Base-by-base conservation (phyloP, 768 basidiomycete species). In the Clitopilus passeckerianus region DNA sequence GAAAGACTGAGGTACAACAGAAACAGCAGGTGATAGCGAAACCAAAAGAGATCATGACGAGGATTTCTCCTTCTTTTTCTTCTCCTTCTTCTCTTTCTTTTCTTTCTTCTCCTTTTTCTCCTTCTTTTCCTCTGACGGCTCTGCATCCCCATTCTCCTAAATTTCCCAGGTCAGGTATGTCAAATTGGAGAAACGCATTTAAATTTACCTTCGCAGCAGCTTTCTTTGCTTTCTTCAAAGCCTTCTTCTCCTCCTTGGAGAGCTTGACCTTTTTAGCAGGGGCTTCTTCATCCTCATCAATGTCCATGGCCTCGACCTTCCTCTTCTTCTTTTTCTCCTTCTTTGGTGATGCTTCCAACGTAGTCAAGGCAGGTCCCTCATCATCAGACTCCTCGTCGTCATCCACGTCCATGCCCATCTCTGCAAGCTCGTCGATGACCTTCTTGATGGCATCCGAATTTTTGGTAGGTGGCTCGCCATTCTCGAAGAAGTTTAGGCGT, bases 401-500 rank as follows among this genome's bases (percentile, higher is more conserved):
- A 18, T 80, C 80, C 0, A 80, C 83, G 1, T 84, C 91, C 18
- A 89, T 69, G 5, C 46, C 46, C 54, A 55, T 18, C 15, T 34
- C 33, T 6, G 83, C 85, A 43, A 96, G 84, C 57, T 82, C 81
- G n/a, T 90, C 85, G 60, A 95, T 67, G 16, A 95, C 95, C 71
- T 90, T 92, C 62, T 88, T 86, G 62, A 97, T 94, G n/a, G 89
- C 91, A 61, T 96, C 95, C 23, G 91, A 82, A 59, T 92, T 97
- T 78, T 95, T 98, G 24, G 85, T 84, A 20, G 95, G 95, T 8
- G 94, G 85, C 7, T 82, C 83, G 6, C 96, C 96, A 0, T 86
- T 90, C 73, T 96, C 95, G 77, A 97, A 99, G 78, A 98, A 98
- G 60, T 80, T 79, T 2, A 99, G 81, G 12, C 97, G 87, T 72